phyloP scores from a whole-genome alignment of 176 grass and related monocot species.

The Pontederia paniculata region DNA sequence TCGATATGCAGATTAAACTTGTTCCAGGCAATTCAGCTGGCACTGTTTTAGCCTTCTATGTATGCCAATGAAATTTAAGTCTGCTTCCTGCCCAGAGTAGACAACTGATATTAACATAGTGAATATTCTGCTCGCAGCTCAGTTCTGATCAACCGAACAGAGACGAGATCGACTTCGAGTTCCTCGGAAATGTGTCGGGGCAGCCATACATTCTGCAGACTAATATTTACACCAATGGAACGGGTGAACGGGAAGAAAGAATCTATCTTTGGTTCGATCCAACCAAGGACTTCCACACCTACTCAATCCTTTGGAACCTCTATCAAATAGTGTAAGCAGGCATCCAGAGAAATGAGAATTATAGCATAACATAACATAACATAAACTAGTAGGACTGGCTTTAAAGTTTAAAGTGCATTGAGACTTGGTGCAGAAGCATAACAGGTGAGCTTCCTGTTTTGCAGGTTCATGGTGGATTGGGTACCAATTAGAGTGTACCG shows the following conservation, averaged over 20 bases:
- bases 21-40: slow-evolving; percentile 25
- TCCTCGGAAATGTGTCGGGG: slow-evolving; percentile 25
- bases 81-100: too few species aligned
- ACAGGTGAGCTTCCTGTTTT: not conserved
- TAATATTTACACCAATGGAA: slow-evolving; percentile 24
- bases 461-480: slow-evolving; percentile 25
- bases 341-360: not conserved
- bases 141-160: slow-evolving; percentile 23
- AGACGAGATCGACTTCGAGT: slow-evolving; percentile 37
- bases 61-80: slow-evolving; percentile 1
- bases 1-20: slow-evolving; percentile 30
- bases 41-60: slow-evolving; percentile 28
- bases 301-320: slow-evolving; percentile 26
- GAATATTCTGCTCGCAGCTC: slow-evolving; percentile 4
- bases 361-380: too few species aligned
- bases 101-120: too few species aligned
- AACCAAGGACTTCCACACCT: slow-evolving; percentile 27
- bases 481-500: slow-evolving; percentile 16
- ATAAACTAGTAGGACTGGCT: too few species aligned
- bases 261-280: slow-evolving; percentile 32
- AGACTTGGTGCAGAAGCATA: not conserved
- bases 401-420: too few species aligned
- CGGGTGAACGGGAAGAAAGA: slow-evolving; percentile 20
- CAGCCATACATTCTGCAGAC: slow-evolving; percentile 32
- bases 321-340: slow-evolving; percentile 28